Conservation (phyloP, 495 filamentous ascomycete genomes). For the Pyrenopolyporus hunteri region DNA sequence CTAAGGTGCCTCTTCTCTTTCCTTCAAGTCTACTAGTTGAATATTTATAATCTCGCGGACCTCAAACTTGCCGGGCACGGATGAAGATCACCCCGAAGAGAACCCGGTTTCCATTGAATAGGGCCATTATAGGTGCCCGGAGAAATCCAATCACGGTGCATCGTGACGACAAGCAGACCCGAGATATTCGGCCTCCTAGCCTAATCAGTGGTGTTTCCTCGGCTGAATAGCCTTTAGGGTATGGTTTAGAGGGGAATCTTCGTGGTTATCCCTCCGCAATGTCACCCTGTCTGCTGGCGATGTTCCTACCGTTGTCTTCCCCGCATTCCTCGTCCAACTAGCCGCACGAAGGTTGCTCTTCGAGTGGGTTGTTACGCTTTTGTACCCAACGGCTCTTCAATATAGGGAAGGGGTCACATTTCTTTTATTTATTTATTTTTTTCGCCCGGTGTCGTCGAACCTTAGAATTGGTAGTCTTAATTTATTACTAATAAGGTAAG, state of each 20-base stretch:
- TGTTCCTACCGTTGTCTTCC: conserved; percentile 5
- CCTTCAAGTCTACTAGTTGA: neutral
- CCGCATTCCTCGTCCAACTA: conserved; percentile 15
- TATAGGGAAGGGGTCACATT: no score
- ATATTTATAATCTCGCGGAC: neutral
- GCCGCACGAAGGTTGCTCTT: no score
- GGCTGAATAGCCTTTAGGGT: conserved; percentile 18
- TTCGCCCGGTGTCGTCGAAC: no score
- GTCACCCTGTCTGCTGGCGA: conserved; percentile 15
- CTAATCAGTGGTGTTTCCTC: conserved; percentile 18
- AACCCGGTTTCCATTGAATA: conserved; percentile 4
- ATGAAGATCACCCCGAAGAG: conserved; percentile 15
- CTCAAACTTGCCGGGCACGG: neutral
- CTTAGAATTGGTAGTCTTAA: no score
- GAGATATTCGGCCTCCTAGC: conserved; percentile 11
- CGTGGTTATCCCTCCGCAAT: neutral
- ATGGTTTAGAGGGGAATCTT: conserved; percentile 3
- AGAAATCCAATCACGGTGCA: conserved; percentile 1
- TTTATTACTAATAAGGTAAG: no score
- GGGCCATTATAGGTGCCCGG: no score
- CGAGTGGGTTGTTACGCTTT: no score
- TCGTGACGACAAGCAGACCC: conserved; percentile 5
- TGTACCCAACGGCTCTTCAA: no score
- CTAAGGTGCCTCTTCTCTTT: neutral
- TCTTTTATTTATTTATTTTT: no score